Conservation (phyloP, 108 stramenopile genomes). For the Parietichytrium sp. region DNA sequence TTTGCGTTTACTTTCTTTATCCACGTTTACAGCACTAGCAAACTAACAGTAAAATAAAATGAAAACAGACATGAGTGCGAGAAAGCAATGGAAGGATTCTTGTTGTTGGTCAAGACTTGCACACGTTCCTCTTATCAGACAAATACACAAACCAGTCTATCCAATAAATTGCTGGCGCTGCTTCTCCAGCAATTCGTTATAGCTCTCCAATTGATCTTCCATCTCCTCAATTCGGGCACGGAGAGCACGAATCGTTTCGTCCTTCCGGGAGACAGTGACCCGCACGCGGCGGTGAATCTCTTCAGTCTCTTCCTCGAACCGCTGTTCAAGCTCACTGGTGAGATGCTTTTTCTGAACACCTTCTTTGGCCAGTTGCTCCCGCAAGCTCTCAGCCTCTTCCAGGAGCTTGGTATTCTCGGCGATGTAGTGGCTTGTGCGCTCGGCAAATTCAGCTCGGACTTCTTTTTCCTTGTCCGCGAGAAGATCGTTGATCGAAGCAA, state of each 20-base stretch:
- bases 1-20: no score
- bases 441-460: not conserved
- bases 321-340: not conserved
- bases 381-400: not conserved
- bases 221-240: conserved; percentile 30
- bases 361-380: not conserved
- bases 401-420: not conserved
- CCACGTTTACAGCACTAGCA: no score
- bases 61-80: no score
- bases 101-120: no score
- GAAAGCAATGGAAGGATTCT: no score
- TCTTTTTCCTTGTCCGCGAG: conserved; percentile 6
- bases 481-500: not conserved
- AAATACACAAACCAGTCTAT: no score
- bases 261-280: not conserved
- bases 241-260: conserved; percentile 23
- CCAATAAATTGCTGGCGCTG: conserved; percentile 13
- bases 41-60: no score
- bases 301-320: conserved; percentile 10
- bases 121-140: no score
- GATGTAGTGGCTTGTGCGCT: not conserved
- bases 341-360: not conserved
- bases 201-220: not conserved
- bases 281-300: conserved; percentile 9
- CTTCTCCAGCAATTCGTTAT: not conserved